Base-by-base conservation (phyloP, 108 stramenopile species). In the Schizochytrium sp. region DNA sequence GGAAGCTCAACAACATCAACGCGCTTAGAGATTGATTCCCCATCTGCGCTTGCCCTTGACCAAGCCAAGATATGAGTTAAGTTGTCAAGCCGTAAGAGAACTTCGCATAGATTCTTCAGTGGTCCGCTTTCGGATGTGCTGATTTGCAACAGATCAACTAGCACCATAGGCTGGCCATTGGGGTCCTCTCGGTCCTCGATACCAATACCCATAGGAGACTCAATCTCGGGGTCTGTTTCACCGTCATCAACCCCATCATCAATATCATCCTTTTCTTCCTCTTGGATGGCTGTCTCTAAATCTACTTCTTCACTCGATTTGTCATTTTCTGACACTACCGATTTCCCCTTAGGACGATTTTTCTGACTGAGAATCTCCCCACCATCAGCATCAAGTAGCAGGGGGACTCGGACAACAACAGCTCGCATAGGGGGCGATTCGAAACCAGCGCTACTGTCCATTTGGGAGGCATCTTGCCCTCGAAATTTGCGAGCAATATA, bases 231-330 rank as follows among this genome's bases (percentile, higher is more conserved):
- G 55, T 83, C 28, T 41, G 28, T 41, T 15, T 72, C 72, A 1
- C 28, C 44, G 28, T 72, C 72, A 17, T 72, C 72, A 41, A 41
- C 28, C 72, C 44, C 95, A 40, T 94, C 94, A 4, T 90, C 93
- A 40, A 90, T 89, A 61, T 94, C 95, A 1, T 92, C 92, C 41
- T 88, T 89, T 12, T 57, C 42, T 46, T 53, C 91, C 8, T 61
- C 59, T 17, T 72, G 46, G 55, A 93, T 94, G 83, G 96, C 96
- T 3, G 46, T 45, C 60, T 44, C 42, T 8, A 15, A 44, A 49
- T 49, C 28, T 47, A 5, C 2, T 13, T 47, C 50, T n/a, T 10
- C 53, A 8, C 40, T 50, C 10, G 10, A 47, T 5, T 56, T 38
- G 76, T n/a, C 45, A 47, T 56, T 53, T 83, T 49, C 38, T 47